A percentile compares a stretch with the other conserved stretches of the same genome.
phyloP scores from a whole-genome alignment of 1,284 basidiomycete species.

The Xerocomus nothofagi region DNA sequence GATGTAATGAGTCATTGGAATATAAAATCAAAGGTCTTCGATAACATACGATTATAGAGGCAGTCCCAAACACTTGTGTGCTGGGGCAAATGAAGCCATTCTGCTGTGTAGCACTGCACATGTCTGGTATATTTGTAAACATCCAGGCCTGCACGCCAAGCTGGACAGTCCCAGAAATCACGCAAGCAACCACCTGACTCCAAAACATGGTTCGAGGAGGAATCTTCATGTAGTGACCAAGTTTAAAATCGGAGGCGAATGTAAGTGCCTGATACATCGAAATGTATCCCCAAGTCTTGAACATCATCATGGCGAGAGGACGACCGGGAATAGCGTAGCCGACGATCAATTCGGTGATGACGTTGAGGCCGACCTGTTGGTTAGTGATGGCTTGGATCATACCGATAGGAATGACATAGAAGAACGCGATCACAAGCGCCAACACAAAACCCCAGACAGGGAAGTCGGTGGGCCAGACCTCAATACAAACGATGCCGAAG shows the following conservation, averaged over 20 bases:
- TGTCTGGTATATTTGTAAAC: constrained; percentile 34
- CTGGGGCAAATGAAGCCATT: constrained; percentile 41
- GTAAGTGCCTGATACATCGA: constrained; percentile 40
- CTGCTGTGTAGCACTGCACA: constrained; percentile 24
- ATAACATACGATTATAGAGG: constrained; percentile 36
- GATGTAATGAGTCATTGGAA: neutral
- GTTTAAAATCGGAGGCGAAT: constrained; percentile 47
- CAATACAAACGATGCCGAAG: constrained; percentile 58
- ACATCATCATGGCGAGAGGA: constrained; percentile 49
- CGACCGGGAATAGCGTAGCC: constrained; percentile 45
- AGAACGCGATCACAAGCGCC: constrained; percentile 41
- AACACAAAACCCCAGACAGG: constrained; percentile 56
- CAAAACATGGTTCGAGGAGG: constrained; percentile 47
- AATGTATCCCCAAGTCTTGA: constrained; percentile 42
- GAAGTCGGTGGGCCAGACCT: constrained; percentile 57
- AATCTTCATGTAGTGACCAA: constrained; percentile 54
- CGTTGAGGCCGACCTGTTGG: constrained; percentile 49
- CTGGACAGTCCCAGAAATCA: constrained; percentile 43
- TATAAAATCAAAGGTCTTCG: neutral
- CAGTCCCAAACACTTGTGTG: constrained; percentile 40
- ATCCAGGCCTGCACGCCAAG: constrained; percentile 46
- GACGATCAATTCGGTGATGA: constrained; percentile 50
- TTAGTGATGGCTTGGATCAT: constrained; percentile 37
- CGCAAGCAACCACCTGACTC: constrained; percentile 44
- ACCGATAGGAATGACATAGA: constrained; percentile 60